Evolutionary conservation across 2,329 filamentous ascomycete species (phyloP).

Genomic region (Triangularia setosa): DNA sequence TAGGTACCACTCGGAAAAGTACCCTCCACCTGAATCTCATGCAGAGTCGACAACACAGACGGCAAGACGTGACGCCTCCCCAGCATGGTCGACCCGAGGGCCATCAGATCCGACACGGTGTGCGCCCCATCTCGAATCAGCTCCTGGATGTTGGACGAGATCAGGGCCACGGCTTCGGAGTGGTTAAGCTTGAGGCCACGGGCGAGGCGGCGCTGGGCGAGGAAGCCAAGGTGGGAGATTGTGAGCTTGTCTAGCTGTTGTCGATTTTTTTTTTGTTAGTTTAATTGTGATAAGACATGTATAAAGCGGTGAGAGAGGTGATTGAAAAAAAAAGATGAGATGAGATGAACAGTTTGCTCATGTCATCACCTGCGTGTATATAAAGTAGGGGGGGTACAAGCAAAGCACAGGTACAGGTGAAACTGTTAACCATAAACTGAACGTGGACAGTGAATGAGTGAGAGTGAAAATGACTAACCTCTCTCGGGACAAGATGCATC

Average conservation of each 20-base stretch:
- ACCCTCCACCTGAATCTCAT: slow-evolving; percentile 88
- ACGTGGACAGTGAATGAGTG: background rate
- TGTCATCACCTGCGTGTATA: no score
- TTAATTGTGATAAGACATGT: background rate
- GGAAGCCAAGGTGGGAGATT: slow-evolving; percentile 80
- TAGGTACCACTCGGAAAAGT: slow-evolving; percentile 90
- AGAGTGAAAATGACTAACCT: slow-evolving; percentile 29
- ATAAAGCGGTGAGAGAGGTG: no score
- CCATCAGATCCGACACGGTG: slow-evolving; percentile 89
- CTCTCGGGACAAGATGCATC: slow-evolving; percentile 37
- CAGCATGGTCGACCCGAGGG: slow-evolving; percentile 84
- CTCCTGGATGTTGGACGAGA: slow-evolving; percentile 88
- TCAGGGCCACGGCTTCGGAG: slow-evolving; percentile 80
- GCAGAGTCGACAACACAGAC: slow-evolving; percentile 71
- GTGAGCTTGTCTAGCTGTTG: slow-evolving; percentile 88
- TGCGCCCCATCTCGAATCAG: slow-evolving; percentile 95
- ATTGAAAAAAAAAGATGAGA: background rate
- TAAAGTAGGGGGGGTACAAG: background rate
- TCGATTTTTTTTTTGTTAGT: background rate
- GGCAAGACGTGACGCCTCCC: slow-evolving; percentile 88
- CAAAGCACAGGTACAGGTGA: background rate
- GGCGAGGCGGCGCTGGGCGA: slow-evolving; percentile 84
- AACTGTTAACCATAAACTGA: background rate
- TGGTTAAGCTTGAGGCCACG: slow-evolving; percentile 87
- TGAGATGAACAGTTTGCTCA: background rate